These are phyloP conservation scores for Aspergillus diversus DNA, from an alignment of 495 filamentous ascomycete species.

Conservation along the genomic window DNA sequence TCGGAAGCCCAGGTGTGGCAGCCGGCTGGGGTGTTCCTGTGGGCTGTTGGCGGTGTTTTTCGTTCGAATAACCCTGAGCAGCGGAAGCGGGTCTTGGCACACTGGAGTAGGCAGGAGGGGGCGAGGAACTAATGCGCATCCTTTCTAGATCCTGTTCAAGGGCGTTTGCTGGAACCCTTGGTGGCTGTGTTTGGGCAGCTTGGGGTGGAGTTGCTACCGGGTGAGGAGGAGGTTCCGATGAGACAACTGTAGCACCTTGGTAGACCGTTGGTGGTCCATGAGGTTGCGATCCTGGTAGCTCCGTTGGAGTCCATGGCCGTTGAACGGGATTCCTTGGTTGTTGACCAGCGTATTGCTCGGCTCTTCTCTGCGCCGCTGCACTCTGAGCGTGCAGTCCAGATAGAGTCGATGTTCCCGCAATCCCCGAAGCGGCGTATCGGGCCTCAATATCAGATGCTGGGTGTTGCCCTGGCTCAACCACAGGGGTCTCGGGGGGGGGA, in stretches of 20 bases:
- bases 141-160: constrained; percentile 87
- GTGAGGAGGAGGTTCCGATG: constrained; percentile 33
- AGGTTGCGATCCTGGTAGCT: constrained; percentile 82
- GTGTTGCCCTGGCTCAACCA: constrained; percentile 69
- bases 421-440: constrained; percentile 84
- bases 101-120: constrained; percentile 90
- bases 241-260: constrained; percentile 72
- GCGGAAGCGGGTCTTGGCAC: constrained; percentile 56
- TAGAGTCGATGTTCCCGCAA: constrained; percentile 80
- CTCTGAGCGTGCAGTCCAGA: constrained; percentile 80
- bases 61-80: constrained; percentile 70
- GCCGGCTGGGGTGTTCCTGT: constrained; percentile 30
- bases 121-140: constrained; percentile 80
- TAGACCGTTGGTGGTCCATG: constrained; percentile 94
- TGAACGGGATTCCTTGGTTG: constrained; percentile 52
- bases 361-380: constrained; percentile 76
- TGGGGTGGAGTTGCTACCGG: constrained; percentile 32
- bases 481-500: constrained; percentile 93
- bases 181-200: constrained; percentile 27
- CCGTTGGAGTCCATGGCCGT: constrained; percentile 95
- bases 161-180: constrained; percentile 54
- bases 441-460: constrained; percentile 83
- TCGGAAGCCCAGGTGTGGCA: constrained; percentile 31
- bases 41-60: constrained; percentile 61
- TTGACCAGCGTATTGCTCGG: constrained; percentile 70